Evolutionary conservation across 1,284 basidiomycete genomes (phyloP).

Genomic region (Macrocystidia cucumis): DNA sequence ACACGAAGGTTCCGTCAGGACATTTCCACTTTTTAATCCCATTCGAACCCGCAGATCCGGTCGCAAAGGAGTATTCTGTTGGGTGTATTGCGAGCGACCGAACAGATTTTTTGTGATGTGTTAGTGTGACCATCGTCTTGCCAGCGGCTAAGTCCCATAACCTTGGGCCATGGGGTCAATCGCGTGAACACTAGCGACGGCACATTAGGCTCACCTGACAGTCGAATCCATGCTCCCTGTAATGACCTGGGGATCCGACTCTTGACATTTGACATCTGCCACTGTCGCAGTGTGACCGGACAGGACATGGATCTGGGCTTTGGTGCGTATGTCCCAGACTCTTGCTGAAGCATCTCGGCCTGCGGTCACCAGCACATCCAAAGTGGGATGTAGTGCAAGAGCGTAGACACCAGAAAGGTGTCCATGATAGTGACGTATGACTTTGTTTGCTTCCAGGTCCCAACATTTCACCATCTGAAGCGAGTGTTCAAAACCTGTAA

Average conservation of each 20-base stretch:
- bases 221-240: slow-evolving; percentile 99
- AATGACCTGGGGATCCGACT: slow-evolving; percentile 95
- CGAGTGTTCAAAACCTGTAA: slow-evolving; percentile 3
- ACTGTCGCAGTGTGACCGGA: slow-evolving; percentile 93
- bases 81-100: slow-evolving; percentile 92
- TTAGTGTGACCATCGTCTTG: slow-evolving; percentile 91
- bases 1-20: slow-evolving; percentile 91
- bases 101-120: slow-evolving; percentile 98
- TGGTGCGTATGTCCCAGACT: slow-evolving; percentile 99
- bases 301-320: slow-evolving; percentile 91
- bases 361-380: slow-evolving; percentile 91
- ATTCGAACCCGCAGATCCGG: slow-evolving; percentile 91
- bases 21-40: slow-evolving; percentile 99
- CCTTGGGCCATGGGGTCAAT: slow-evolving; percentile 27
- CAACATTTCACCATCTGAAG: slow-evolving; percentile 97
- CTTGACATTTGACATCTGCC: slow-evolving; percentile 91
- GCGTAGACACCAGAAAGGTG: slow-evolving; percentile 96
- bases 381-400: slow-evolving; percentile 86
- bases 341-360: slow-evolving; percentile 94
- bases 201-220: slow-evolving; percentile 52
- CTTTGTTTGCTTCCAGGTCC: slow-evolving; percentile 98
- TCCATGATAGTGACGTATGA: slow-evolving; percentile 97
- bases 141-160: slow-evolving; percentile 99
- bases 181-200: neutral
- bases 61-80: slow-evolving; percentile 93